Evolutionary conservation across 148 eudicot species (phyloP).

Genomic region (Fagopyrum homotropicum): DNA sequence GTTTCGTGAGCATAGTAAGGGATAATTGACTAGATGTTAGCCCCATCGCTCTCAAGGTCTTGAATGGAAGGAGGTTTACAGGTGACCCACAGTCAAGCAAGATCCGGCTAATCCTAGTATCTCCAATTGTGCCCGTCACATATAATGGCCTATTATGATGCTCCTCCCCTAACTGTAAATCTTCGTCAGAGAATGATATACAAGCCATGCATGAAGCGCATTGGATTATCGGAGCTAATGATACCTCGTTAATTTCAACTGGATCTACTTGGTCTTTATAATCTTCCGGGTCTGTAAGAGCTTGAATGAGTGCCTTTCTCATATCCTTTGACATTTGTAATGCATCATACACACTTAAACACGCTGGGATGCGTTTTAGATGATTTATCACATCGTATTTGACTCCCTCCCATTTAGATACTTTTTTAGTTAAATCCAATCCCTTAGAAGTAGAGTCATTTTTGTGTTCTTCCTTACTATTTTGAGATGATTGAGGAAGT

Average conservation of each 20-base stretch:
- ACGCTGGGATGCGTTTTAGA: neutral
- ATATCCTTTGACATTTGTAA: neutral
- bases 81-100: no score
- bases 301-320: neutral
- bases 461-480: neutral
- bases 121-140: no score
- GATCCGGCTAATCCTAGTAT: no score
- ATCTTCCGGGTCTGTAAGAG: neutral
- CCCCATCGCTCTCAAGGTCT: neutral
- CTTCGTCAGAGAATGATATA: no score
- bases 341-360: neutral
- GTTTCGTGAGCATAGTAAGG: neutral
- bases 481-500: neutral
- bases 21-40: neutral
- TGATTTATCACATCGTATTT: neutral
- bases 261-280: neutral
- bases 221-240: no score
- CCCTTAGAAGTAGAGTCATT: neutral
- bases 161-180: no score
- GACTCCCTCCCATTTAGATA: neutral
- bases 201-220: no score
- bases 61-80: neutral
- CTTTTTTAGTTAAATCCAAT: no score
- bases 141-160: no score
- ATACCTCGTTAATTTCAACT: neutral